A percentile compares a stretch with the other conserved stretches of the same genome.
Conservation (phyloP, 176 grass and related monocot genomes). For the Otatea glauca region DNA sequence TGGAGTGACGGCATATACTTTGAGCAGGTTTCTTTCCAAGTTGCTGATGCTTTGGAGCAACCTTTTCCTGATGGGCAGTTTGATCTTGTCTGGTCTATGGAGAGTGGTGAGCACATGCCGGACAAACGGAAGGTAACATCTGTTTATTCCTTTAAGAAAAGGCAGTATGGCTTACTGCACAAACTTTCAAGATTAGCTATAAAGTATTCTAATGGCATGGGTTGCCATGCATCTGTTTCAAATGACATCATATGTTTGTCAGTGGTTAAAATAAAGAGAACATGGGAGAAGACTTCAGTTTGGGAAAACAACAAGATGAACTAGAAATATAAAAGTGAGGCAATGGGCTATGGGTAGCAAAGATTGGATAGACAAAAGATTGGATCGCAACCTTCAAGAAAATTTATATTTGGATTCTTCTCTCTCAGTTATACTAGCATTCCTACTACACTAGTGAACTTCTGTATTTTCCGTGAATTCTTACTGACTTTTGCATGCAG, state of each 20-base stretch:
- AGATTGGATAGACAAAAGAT: background rate
- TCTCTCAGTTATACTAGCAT: background rate
- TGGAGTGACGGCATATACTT: background rate
- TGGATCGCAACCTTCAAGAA: background rate
- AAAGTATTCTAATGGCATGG: background rate
- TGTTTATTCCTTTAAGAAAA: background rate
- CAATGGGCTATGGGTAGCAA: background rate
- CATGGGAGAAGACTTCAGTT: background rate
- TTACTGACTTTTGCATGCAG: conserved; percentile 25
- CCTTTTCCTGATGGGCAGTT: conserved; percentile 88
- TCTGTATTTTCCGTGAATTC: background rate
- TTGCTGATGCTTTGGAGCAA: conserved; percentile 90
- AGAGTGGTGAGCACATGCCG: conserved; percentile 97
- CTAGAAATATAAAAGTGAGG: background rate
- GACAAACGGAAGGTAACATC: conserved; percentile 77
- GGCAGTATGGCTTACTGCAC: background rate
- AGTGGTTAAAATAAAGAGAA: background rate
- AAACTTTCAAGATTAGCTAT: background rate
- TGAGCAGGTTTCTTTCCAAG: conserved; percentile 79
- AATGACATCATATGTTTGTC: background rate
- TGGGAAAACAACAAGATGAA: background rate
- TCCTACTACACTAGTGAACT: background rate
- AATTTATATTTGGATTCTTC: background rate
- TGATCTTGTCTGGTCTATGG: conserved; percentile 98
- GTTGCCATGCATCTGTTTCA: background rate